Evolutionary conservation across 305 asterid species (phyloP).

Genomic region (Solanum aculeatissimum): DNA sequence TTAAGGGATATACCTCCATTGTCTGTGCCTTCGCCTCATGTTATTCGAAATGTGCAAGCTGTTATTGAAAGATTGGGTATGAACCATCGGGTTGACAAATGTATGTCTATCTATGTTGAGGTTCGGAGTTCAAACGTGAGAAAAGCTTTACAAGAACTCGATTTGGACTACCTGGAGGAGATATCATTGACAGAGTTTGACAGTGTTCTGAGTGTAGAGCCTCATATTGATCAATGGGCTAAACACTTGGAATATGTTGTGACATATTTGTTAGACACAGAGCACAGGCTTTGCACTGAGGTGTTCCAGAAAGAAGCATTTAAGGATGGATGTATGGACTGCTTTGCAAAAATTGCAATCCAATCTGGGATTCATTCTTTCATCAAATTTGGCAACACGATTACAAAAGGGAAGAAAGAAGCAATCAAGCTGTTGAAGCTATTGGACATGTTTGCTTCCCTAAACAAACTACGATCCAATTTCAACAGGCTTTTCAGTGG

Average conservation of each 20-base stretch:
- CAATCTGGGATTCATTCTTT: slow-evolving; percentile 47
- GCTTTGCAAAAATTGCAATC: slow-evolving; percentile 48
- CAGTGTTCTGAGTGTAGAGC: slow-evolving; percentile 39
- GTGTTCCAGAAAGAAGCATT: slow-evolving; percentile 25
- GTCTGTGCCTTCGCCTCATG: slow-evolving; percentile 16
- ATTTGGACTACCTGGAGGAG: slow-evolving; percentile 36
- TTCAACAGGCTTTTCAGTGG: slow-evolving; percentile 73
- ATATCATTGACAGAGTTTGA: slow-evolving; percentile 43
- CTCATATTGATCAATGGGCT: slow-evolving; percentile 49
- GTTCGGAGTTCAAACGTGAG: slow-evolving; percentile 39
- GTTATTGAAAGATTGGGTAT: slow-evolving; percentile 36
- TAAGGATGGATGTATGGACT: slow-evolving; percentile 30
- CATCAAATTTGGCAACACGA: slow-evolving; percentile 36
- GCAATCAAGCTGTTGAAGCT: slow-evolving; percentile 70
- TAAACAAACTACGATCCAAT: slow-evolving; percentile 47
- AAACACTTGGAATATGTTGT: slow-evolving; percentile 51
- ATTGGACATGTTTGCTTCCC: slow-evolving; percentile 55
- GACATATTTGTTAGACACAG: slow-evolving; percentile 41
- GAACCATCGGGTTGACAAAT: slow-evolving; percentile 31
- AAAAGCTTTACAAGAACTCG: slow-evolving; percentile 23
- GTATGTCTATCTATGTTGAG: slow-evolving; percentile 37
- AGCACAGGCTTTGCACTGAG: slow-evolving; percentile 48
- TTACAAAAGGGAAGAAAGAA: slow-evolving; percentile 63
- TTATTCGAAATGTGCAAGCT: slow-evolving; percentile 32
- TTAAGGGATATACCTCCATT: not conserved